These are phyloP conservation scores for bread wheat (Triticum aestivum) DNA, from an alignment of 176 grass and related monocot genomes.

Conservation along the genomic window IWGSC_CS_RefSeq_v2.1 NC_057795.1:130678493-130678992, in stretches of 20 bases:
- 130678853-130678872: no score
- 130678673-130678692: background rate
- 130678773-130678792: constrained; percentile 10
- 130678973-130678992: no score
- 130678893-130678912: no score
- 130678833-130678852: background rate
- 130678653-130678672: background rate
- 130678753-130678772: background rate
- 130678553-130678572: no score
- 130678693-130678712: constrained; percentile 5
- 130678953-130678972: no score
- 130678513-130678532: constrained; percentile 7
- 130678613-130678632: no score
- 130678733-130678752: constrained; percentile 19
- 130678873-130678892: no score
- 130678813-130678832: background rate
- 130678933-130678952: no score
- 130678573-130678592: no score
- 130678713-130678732: background rate
- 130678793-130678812: background rate
- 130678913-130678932: no score
- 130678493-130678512: background rate
- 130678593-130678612: no score
- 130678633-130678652: background rate
- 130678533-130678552: no score